These are phyloP conservation scores for Glarea lozoyensis DNA, from an alignment of 495 filamentous ascomycete species.

Conservation along the genomic window DNA sequence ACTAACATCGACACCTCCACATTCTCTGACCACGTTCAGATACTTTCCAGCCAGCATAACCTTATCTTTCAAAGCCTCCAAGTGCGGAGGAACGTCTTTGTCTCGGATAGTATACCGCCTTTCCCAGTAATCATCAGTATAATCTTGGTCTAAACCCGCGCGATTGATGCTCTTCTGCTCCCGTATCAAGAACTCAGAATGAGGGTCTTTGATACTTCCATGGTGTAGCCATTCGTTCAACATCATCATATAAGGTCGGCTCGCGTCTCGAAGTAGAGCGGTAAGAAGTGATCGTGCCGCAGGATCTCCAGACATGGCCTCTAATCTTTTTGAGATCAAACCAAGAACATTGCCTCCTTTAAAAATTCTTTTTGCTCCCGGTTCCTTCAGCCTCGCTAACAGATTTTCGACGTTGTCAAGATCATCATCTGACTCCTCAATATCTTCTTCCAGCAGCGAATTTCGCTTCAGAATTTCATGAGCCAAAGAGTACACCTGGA, in stretches of 20 bases:
- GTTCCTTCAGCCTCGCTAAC: conserved; percentile 69
- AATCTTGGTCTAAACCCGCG: conserved; percentile 87
- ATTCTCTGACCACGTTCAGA: conserved; percentile 93
- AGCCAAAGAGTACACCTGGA: conserved; percentile 76
- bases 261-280: conserved; percentile 75
- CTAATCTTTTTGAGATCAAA: conserved; percentile 72
- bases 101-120: conserved; percentile 92
- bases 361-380: conserved; percentile 81
- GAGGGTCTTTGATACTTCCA: conserved; percentile 88
- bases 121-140: conserved; percentile 99
- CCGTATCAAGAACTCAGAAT: conserved; percentile 87
- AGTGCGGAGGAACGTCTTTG: conserved; percentile 82
- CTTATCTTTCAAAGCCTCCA: conserved; percentile 87
- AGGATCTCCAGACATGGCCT: conserved; percentile 87
- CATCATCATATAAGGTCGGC: conserved; percentile 94
- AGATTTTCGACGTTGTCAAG: conserved; percentile 84
- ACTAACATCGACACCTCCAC: conserved; percentile 90
- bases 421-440: conserved; percentile 71
- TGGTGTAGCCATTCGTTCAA: conserved; percentile 98
- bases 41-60: conserved; percentile 95
- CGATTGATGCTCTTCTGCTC: conserved; percentile 93
- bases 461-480: conserved; percentile 84
- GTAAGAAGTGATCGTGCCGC: conserved; percentile 73
- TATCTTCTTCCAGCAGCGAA: conserved; percentile 76
- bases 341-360: conserved; percentile 88